Evolutionary conservation across 164 flowering plant species (phyloP), one percentile per base, ranked within the genome.

Genomic region (Stephania yunnanensis): DNA sequence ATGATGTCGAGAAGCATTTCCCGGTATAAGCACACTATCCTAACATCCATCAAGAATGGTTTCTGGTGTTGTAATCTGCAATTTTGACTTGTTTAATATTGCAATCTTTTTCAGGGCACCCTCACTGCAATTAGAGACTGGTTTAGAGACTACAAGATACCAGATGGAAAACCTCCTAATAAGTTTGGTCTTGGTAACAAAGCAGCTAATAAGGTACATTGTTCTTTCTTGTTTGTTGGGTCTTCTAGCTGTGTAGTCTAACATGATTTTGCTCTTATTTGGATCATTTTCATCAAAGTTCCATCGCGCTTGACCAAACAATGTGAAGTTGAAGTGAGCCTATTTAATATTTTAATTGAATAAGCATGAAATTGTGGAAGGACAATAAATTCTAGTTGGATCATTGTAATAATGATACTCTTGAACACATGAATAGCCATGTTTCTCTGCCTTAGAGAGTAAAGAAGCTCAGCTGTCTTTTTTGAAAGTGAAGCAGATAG

Each of bases 101-200:
- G 68, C 68, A 22, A 65, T 65, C 17, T 72, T 74, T 13, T 81
- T 69, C 87, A 94, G 98, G 98, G 98, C 11, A 93, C 99, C 61
- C 90, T 95, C 5, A 94, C 97, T 68, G 93, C 97, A 68, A 93
- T 94, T 61, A 88, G 98, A 80, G 94, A 95, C 79, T 95, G 99
- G 99, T 95, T 95, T 74, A 89, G 98, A 80, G 99, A 95, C 81
- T 93, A 95, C 87, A 95, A 93, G 85, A 91, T 95, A 77, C 99
- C 99, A 50, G 99, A 93, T 86, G 99, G 99, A 75, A 95, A 93
- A 74, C 97, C 98, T 73, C 94, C 97, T 69, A 95, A 95, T 80
- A 93, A 84, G 80, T 95, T 93, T 82, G 99, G 98, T 79, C 90
- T 95, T 36, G 98, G 98, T 67, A 89, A 93, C 89, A 89, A 92